A percentile compares a stretch with the other conserved stretches of the same genome.
phyloP scores from a whole-genome alignment of 441 rosid genomes.

The Macaranga tanarius region DNA sequence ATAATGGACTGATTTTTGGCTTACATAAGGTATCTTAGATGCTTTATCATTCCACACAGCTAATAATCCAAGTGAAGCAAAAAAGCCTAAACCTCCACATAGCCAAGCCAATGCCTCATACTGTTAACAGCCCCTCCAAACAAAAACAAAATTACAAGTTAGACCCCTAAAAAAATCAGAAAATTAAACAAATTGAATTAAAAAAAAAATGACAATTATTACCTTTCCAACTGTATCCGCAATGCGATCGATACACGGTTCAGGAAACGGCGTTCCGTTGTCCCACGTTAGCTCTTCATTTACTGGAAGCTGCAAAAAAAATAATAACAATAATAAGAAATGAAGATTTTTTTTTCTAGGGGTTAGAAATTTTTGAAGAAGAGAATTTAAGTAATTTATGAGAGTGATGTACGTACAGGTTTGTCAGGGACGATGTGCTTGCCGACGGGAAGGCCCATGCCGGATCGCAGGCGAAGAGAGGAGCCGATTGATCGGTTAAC shows the following conservation, averaged over 20 bases:
- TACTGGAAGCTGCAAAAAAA: constrained; percentile 52
- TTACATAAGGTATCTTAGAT: constrained; percentile 80
- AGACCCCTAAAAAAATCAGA: not conserved
- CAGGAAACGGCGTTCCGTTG: constrained; percentile 86
- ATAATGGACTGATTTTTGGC: constrained; percentile 23
- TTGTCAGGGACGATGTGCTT: constrained; percentile 91
- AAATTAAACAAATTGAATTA: not conserved
- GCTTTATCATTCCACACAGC: constrained; percentile 93
- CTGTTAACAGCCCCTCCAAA: constrained; percentile 32
- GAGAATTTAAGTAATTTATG: not conserved
- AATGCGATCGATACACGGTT: constrained; percentile 93
- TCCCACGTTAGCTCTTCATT: constrained; percentile 95
- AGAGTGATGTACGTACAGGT: constrained; percentile 48
- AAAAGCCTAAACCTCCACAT: constrained; percentile 86
- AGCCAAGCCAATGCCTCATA: constrained; percentile 98
- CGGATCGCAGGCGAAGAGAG: constrained; percentile 81
- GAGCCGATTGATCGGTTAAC: constrained; percentile 66
- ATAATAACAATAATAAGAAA: not conserved
- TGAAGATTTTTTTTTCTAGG: not conserved
- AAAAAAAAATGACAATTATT: not conserved
- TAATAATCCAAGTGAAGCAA: constrained; percentile 59
- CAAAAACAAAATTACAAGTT: not conserved
- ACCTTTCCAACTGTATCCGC: constrained; percentile 98
- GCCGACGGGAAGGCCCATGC: constrained; percentile 95
- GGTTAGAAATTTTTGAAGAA: not conserved